These are phyloP conservation scores for Astrothelium subdiscretum DNA, from an alignment of 495 filamentous ascomycete genomes.

Conservation along the genomic window DNA sequence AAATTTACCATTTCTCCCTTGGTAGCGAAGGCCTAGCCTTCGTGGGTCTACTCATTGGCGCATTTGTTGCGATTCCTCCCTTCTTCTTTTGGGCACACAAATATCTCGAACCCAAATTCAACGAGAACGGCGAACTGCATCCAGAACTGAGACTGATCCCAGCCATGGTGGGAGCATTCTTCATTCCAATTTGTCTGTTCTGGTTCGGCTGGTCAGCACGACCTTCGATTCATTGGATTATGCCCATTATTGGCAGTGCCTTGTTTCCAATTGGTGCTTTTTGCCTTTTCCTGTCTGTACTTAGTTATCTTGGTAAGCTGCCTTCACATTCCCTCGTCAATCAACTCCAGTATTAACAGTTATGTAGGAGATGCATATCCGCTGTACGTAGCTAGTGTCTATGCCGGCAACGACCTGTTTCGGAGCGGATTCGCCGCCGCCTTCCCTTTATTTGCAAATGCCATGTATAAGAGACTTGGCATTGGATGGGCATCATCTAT, in stretches of 20 bases:
- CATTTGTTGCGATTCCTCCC: slow-evolving; percentile 29
- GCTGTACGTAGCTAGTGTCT: slow-evolving; percentile 33
- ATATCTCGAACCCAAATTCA: slow-evolving; percentile 31
- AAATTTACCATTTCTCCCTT: slow-evolving; percentile 38
- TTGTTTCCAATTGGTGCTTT: slow-evolving; percentile 43
- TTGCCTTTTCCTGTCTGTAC: slow-evolving; percentile 43
- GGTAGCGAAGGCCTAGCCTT: slow-evolving; percentile 39
- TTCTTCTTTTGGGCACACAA: slow-evolving; percentile 38
- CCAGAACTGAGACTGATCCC: slow-evolving; percentile 35
- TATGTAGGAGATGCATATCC: slow-evolving; percentile 22
- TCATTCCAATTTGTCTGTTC: slow-evolving; percentile 37
- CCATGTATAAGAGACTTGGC: slow-evolving; percentile 8
- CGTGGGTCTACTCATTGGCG: slow-evolving; percentile 38
- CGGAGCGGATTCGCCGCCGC: slow-evolving; percentile 33
- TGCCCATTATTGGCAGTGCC: slow-evolving; percentile 40
- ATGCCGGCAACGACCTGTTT: slow-evolving; percentile 38
- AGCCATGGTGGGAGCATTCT: slow-evolving; percentile 34
- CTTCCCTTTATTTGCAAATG: slow-evolving; percentile 35
- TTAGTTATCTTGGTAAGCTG: slow-evolving; percentile 22
- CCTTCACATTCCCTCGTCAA: not conserved
- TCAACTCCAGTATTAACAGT: not conserved
- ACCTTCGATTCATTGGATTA: slow-evolving; percentile 38
- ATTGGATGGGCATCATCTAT: slow-evolving; percentile 1
- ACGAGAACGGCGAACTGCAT: slow-evolving; percentile 29
- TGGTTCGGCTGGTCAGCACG: slow-evolving; percentile 39